These are phyloP conservation scores for Fennellomyces sp. DNA, from an alignment of 371 early-diverging fungal genomes.

Conservation along the genomic window DNA sequence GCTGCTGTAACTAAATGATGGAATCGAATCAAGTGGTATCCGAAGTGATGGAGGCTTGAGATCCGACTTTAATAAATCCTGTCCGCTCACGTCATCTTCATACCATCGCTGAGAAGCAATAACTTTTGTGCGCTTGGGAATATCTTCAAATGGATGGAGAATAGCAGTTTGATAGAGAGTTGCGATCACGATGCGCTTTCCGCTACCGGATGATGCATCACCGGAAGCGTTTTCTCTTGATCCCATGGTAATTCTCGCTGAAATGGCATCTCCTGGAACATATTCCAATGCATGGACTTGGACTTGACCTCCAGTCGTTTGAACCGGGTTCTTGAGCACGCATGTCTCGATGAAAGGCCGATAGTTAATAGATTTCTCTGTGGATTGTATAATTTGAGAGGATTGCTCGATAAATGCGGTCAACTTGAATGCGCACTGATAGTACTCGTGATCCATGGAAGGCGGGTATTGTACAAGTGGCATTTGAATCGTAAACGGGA, in stretches of 20 bases:
- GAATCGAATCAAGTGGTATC: conserved; percentile 21
- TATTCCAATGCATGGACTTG: conserved; percentile 28
- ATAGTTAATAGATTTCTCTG: conserved; percentile 18
- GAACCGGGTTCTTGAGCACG: conserved; percentile 26
- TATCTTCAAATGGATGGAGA: not conserved
- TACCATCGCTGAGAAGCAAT: conserved; percentile 2
- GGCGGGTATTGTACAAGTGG: conserved; percentile 46
- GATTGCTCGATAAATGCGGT: conserved; percentile 28
- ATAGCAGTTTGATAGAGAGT: conserved; percentile 8
- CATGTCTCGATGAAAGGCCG: conserved; percentile 43
- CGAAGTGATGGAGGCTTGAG: not conserved
- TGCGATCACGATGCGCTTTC: not conserved
- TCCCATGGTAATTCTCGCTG: not conserved
- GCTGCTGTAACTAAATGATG: conserved; percentile 31
- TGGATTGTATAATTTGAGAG: conserved; percentile 10
- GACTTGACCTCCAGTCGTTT: conserved; percentile 7
- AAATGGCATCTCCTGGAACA: conserved; percentile 33
- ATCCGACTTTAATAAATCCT: not conserved
- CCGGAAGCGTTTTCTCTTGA: too few species aligned
- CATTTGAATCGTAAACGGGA: conserved; percentile 44
- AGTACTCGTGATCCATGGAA: conserved; percentile 23
- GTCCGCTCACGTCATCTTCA: not conserved
- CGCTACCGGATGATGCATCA: not conserved
- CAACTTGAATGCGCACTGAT: conserved; percentile 31
- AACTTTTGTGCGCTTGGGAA: not conserved